Base-by-base conservation (phyloP, 2,329 filamentous ascomycete genomes). In the Chaetomium globosum region DNA sequence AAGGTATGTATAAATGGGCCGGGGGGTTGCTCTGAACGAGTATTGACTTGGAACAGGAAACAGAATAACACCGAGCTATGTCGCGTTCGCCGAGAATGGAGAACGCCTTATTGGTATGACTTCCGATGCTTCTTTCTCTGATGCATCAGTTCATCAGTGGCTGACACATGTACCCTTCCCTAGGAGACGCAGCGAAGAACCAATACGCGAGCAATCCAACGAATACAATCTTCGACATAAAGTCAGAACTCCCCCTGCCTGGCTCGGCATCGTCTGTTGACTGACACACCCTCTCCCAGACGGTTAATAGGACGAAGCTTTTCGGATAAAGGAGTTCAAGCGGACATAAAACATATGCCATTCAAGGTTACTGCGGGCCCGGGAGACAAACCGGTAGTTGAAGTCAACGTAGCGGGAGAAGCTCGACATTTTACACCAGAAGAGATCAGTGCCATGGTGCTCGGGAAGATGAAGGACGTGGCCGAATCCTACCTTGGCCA, bases 321-420 rank as follows among this genome's bases (percentile, higher is more conserved):
- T 78, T 80, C 82, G 58, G 91, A 95, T 77, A 91, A 89, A 82
- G 91, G 94, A 70, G 89, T 97, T 70, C 92, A 97, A 83, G 85
- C 84, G 77, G 95, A 99, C 77, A 86, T 95, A 76, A 97, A 98
- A 89, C 91, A 97, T 84, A 97, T 97, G 86, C 94, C 95, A 75
- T 99, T 95, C 89, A 92, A 91, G 53, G 69, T 71, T 1, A 31
- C 21, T 9, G 64, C 62, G 7, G 66, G 66, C 0, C 58, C 46
- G 83, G 87, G 90, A 79, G 92, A 89, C 77, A 96, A 97, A 83
- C 95, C 94, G 70, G 81, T 88, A 70, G 88, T 98, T 75, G 85
- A 90, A 77, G 90, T 94, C 73, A 79, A 90, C 48, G 83, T 86
- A 65, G 73, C 77, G 75, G 80, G 81, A 49, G 72, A 52, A 1